A percentile compares a stretch with the other conserved stretches of the same genome.
Evolutionary conservation across 2,329 filamentous ascomycete species (phyloP).

Genomic region (Xylariaceae sp.): DNA sequence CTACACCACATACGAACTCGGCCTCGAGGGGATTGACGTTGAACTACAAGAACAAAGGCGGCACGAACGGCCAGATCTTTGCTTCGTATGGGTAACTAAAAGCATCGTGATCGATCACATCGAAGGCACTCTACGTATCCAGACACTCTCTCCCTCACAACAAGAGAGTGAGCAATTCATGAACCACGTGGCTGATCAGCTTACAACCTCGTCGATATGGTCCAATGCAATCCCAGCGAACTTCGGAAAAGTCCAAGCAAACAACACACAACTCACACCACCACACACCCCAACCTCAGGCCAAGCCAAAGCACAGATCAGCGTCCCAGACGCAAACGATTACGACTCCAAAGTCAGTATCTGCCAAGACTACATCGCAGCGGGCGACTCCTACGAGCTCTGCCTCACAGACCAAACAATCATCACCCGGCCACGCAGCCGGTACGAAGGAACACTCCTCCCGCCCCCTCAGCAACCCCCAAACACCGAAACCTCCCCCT

Average conservation of each 20-base stretch:
- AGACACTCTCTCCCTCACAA: slow-evolving; percentile 55
- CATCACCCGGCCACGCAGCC: slow-evolving; percentile 46
- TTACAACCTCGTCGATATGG: slow-evolving; percentile 37
- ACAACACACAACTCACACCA: slow-evolving; percentile 25
- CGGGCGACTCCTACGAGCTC: slow-evolving; percentile 81
- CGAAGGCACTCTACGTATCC: slow-evolving; percentile 60
- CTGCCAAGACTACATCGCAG: slow-evolving; percentile 70
- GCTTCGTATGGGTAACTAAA: slow-evolving; percentile 71
- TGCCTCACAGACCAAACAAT: slow-evolving; percentile 76
- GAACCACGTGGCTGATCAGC: slow-evolving; percentile 31
- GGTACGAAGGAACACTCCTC: slow-evolving; percentile 42
- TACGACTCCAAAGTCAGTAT: slow-evolving; percentile 67
- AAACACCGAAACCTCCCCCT: slow-evolving; percentile 31
- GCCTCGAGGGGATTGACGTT: slow-evolving; percentile 60
- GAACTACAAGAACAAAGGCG: slow-evolving; percentile 29
- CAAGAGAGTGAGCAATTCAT: slow-evolving; percentile 44
- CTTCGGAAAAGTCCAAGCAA: slow-evolving; percentile 5
- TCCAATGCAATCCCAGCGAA: slow-evolving; percentile 12
- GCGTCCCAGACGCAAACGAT: slow-evolving; percentile 40
- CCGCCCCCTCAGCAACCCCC: slow-evolving; percentile 43
- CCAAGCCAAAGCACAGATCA: slow-evolving; percentile 29
- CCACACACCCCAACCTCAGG: slow-evolving; percentile 27
- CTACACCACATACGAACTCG: slow-evolving; percentile 81
- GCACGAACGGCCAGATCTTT: slow-evolving; percentile 63
- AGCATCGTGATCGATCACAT: slow-evolving; percentile 77